Evolutionary conservation across 1,284 basidiomycete species (phyloP), one percentile per base, ranked within the genome.

Genomic region (Apiotrichum porosum): DNA sequence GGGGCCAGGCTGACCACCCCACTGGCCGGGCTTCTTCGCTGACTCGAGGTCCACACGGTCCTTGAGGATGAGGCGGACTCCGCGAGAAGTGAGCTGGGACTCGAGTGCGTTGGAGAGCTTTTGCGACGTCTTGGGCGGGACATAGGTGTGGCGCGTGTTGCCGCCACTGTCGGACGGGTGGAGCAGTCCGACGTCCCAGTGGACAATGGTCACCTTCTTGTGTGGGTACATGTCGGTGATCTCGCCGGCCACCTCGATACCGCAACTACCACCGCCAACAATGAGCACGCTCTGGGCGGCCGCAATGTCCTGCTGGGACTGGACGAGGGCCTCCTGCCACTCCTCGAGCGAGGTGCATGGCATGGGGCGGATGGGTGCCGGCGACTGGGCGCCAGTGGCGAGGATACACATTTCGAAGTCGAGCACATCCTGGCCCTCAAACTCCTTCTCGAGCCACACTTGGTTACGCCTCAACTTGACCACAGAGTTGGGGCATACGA

Each of bases 221-320:
- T 50, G 45, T 10, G 65, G 67, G 53, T 65, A 57, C 15, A 37
- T 41, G 4, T 59, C 55, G 35, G 57, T 52, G 41, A 71, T 60
- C 43, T 71, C 69, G 37, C 77, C 77, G 0, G 73, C 73, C 33
- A 74, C 64, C 42, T 79, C 77, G 26, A 78, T 60, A 2, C 77
- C 77, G 6, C 74, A 73, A 2, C 74, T 63, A 5, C 77, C 77
- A 31, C 68, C 75, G 10, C 75, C 75, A 28, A 75, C 56, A 18
- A 75, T 55, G 10, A 77, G 61, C 17, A 76, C 49, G 36, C 66
- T 69, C 8, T 52, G 44, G 1, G 73, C 63, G 10, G 23, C 34
- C 26, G 39, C 32, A 23, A 55, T 47, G 24, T 49, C 49, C 15
- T 37, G 17, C 40, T 55, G 53, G 22, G 53, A 54, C 26, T 54